These are phyloP conservation scores for Sarcodon sp. DNA, from an alignment of 768 basidiomycete genomes.

Conservation along the genomic window DNA sequence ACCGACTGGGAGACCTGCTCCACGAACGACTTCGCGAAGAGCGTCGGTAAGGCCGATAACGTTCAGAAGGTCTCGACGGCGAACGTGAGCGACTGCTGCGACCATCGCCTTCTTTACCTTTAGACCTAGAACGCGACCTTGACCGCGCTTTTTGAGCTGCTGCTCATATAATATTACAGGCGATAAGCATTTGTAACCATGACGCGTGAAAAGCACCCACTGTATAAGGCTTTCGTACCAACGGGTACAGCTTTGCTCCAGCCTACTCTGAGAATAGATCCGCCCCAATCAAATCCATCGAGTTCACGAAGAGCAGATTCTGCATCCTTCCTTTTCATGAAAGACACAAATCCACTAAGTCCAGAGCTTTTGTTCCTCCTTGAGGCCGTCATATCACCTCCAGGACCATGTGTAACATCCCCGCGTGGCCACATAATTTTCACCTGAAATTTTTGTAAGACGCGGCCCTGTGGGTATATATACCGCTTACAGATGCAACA, in stretches of 20 bases:
- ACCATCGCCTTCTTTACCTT: not conserved
- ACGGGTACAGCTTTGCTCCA: slow-evolving; percentile 97
- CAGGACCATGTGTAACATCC: slow-evolving; percentile 54
- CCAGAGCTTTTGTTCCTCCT: slow-evolving; percentile 63
- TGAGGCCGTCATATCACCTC: slow-evolving; percentile 62
- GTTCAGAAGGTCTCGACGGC: slow-evolving; percentile 18
- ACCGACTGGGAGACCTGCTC: slow-evolving; percentile 6
- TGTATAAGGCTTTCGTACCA: slow-evolving; percentile 67
- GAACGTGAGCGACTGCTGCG: slow-evolving; percentile 17
- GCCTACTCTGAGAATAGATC: slow-evolving; percentile 73
- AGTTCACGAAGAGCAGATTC: slow-evolving; percentile 80
- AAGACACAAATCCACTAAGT: slow-evolving; percentile 93
- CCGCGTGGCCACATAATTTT: slow-evolving; percentile 99
- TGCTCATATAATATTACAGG: too few species aligned
- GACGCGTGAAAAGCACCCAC: slow-evolving; percentile 26
- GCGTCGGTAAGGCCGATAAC: slow-evolving; percentile 7
- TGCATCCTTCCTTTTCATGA: slow-evolving; percentile 88
- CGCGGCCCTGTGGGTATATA: not conserved
- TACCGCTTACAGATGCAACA: slow-evolving; percentile 67
- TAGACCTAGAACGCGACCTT: slow-evolving; percentile 5
- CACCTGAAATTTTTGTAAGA: slow-evolving; percentile 33
- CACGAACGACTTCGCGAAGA: slow-evolving; percentile 13
- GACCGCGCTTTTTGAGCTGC: slow-evolving; percentile 3
- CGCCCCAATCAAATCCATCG: slow-evolving; percentile 94
- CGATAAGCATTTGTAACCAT: too few species aligned